These are phyloP conservation scores for Heterobasidion parviporum DNA, from an alignment of 1,284 basidiomycete species.

Conservation along the genomic window DNA sequence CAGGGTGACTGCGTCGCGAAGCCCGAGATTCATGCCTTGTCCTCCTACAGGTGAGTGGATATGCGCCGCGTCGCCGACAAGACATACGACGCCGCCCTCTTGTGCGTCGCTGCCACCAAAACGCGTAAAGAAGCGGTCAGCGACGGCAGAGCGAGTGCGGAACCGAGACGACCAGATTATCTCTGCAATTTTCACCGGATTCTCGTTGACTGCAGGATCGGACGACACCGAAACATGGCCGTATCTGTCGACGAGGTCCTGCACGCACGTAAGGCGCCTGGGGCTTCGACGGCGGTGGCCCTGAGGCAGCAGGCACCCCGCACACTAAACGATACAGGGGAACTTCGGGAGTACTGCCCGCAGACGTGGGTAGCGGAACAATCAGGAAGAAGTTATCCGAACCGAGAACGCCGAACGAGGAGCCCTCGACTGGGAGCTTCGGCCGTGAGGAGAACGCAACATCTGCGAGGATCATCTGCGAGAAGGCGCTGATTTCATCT, in stretches of 20 bases:
- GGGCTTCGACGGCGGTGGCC: conserved; percentile 22
- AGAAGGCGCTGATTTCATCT: conserved; percentile 9
- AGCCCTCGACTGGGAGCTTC: conserved; percentile 1
- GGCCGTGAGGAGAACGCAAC: conserved; percentile 17
- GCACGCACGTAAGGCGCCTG: conserved; percentile 28
- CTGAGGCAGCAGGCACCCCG: conserved; percentile 23
- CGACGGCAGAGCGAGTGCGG: conserved; percentile 26
- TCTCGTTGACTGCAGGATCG: conserved; percentile 3
- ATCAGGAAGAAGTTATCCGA: conserved; percentile 20
- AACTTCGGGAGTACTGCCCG: conserved; percentile 8
- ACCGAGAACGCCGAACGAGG: conserved; percentile 13
- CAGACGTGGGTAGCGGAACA: conserved; percentile 17
- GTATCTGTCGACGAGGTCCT: conserved; percentile 26
- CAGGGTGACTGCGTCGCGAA: conserved; percentile 33
- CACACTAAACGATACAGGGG: conserved; percentile 24
- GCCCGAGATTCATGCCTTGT: conserved; percentile 40
- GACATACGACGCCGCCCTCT: conserved; percentile 16
- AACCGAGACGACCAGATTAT: conserved; percentile 32
- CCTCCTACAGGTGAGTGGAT: conserved; percentile 37
- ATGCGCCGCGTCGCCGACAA: conserved; percentile 38
- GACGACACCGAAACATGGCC: conserved; percentile 17
- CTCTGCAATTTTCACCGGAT: conserved; percentile 1
- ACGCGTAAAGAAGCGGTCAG: conserved; percentile 6
- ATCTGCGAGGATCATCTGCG: conserved; percentile 24
- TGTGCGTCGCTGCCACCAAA: not conserved